phyloP scores from a whole-genome alignment of 140 eudicot genomes.

The Erigeron philadelphicus region DNA sequence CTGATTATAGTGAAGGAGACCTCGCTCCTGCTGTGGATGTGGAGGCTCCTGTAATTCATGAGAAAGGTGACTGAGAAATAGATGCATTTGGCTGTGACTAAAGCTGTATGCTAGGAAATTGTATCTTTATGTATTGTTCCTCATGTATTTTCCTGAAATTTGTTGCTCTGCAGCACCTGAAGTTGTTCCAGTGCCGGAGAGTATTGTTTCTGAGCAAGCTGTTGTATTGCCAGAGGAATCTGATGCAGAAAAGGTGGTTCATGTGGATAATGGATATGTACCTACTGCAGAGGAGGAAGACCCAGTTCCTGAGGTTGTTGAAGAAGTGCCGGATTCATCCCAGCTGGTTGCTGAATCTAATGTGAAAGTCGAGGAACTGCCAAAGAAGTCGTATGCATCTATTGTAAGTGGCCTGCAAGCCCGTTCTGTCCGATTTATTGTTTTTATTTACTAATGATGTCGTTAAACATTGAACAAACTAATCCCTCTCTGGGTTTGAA shows the following conservation, averaged over 20 bases:
- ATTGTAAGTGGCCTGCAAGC: slow-evolving; percentile 51
- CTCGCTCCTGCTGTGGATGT: slow-evolving; percentile 32
- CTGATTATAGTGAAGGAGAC: slow-evolving; percentile 18
- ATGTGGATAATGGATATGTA: slow-evolving; percentile 49
- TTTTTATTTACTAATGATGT: neutral
- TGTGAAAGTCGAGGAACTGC: slow-evolving; percentile 41
- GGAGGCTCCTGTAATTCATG: slow-evolving; percentile 35
- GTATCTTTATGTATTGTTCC: neutral
- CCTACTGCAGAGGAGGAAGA: slow-evolving; percentile 39
- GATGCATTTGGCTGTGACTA: neutral
- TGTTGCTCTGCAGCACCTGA: slow-evolving; percentile 24
- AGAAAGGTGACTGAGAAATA: slow-evolving; percentile 42
- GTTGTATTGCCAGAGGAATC: slow-evolving; percentile 42
- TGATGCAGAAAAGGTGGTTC: slow-evolving; percentile 43
- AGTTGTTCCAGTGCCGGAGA: slow-evolving; percentile 38
- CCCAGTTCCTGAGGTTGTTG: slow-evolving; percentile 60
- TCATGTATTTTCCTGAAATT: slow-evolving; percentile 5
- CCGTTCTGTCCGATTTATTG: neutral
- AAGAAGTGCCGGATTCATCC: slow-evolving; percentile 45
- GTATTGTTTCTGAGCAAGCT: slow-evolving; percentile 43
- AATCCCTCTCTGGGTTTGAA: slow-evolving; percentile 1
- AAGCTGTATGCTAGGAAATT: neutral
- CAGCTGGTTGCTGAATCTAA: slow-evolving; percentile 40
- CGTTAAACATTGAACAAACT: neutral
- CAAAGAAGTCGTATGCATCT: slow-evolving; percentile 84